Base-by-base conservation (phyloP, 176 grass and related monocot species). In the Aegilops tauschii region DNA sequence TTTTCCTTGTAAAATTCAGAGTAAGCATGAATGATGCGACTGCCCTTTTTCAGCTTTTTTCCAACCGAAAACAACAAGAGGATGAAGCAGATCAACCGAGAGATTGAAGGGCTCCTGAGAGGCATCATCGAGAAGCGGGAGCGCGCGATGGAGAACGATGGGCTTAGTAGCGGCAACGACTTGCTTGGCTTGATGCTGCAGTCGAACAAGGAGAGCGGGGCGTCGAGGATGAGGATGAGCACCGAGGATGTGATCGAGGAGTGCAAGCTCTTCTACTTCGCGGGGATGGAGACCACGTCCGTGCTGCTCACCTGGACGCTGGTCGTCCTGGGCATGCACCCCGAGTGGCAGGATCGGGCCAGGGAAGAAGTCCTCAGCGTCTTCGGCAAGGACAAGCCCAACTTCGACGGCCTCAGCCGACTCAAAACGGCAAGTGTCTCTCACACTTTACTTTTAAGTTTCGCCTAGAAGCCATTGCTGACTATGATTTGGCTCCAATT, bases 181-280 rank as follows among this genome's bases (percentile, higher is more conserved):
- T 65, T 97, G 39, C 87, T 97, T 14, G 94, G 92, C 29, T 39
- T 94, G 59, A 77, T 97, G 50, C 45, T 97, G 73, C 80, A 94
- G 66, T 87, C 88, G 0, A 97, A 90, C 79, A 85, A 59, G 67
- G 85, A 83, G 36, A 89, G 45, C 14, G 87, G 83, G 44, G 39
- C 69, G 61, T 54, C 84, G 3, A 56, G 37, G 58, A 64, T 71
- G 49, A 88, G 82, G 30, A 87, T 97, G 77, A 94, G 79, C 17
- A 90, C 54, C 0, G 94, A 97, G 31, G 94, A 93, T n/a, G 86
- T 97, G 74, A 76, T 94, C 0, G 90, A 94, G 84, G 95, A 97
- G 84, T 94, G 95, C 83, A 97, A 97, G 81, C 74, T 94, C 20
- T 97, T 97, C 81, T 97, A 94, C 83, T 85, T 97, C 35, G 90